Evolutionary conservation across 176 grass and related monocot genomes (phyloP), one percentile per base, ranked within the genome.

Genomic region (Typha latifolia): DNA sequence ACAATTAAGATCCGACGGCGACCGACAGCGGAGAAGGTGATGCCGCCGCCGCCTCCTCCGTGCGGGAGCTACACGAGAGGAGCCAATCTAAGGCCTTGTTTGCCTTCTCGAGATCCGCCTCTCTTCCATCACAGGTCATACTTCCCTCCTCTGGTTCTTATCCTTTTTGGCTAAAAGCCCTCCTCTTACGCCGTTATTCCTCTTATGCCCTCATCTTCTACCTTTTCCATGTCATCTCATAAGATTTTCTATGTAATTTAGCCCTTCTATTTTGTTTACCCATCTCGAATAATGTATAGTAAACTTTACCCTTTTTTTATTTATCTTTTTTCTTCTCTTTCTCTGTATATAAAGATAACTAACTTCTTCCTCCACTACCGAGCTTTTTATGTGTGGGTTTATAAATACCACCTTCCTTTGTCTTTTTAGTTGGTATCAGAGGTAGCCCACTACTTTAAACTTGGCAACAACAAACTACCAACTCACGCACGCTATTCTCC

Each of bases 21-120:
- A 14, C 70, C 90, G 11, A 67, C 90, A 1, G 77, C 77, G 1
- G 81, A 90, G 73, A 96, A 78, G 79, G 74, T 87, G 65, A 90
- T 84, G 84, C 84, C 74, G 49, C 81, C 88, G 11, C 84, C 75
- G 0, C 57, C 37, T 9, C 37, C 73, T 13, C 66, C 81, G 9
- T 66, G 71, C 64, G 66, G 61, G 21, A 61, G 79, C 16, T 72
- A 77, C 63, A 66, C 63, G 20, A 71, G 91, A 49, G 73, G 75
- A 3, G 68, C 78, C 55, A 69, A 37, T 68, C 62, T 90, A 26
- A 77, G 87, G 50, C 37, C 37, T 43, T 43, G 7, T 6, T 43
- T 43, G 37, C 37, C 37, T 43, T 43, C 37, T 1, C 37, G 37
- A 9, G 37, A 43, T 43, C 37, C 37, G 37, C 37, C 37, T 43